These are phyloP conservation scores for Fagus sylvatica DNA, from an alignment of 306 rosid species.

Conservation along the genomic window DNA sequence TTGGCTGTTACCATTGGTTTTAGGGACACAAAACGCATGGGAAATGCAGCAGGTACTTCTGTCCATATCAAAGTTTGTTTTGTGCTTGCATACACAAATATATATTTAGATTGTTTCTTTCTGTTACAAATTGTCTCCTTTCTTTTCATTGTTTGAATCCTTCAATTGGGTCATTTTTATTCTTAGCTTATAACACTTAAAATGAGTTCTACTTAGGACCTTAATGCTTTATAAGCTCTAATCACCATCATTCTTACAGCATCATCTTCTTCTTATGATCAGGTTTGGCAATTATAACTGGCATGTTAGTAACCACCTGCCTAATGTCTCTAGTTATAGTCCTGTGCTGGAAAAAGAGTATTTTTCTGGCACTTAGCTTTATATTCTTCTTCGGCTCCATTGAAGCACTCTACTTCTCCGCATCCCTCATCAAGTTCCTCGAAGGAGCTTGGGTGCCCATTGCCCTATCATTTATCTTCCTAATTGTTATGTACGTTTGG, in stretches of 20 bases:
- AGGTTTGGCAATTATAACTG: slow-evolving; percentile 98
- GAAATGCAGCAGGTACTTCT: slow-evolving; percentile 88
- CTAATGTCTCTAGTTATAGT: slow-evolving; percentile 94
- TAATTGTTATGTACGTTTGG: slow-evolving; percentile 84
- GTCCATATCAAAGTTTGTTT: slow-evolving; percentile 9
- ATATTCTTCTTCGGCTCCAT: slow-evolving; percentile 86
- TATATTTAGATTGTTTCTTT: neutral
- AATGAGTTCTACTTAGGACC: neutral
- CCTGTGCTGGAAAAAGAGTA: slow-evolving; percentile 82
- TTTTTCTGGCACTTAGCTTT: slow-evolving; percentile 67
- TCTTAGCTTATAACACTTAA: neutral
- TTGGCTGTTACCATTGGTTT: slow-evolving; percentile 83
- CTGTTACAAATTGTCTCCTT: neutral
- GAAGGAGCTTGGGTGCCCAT: slow-evolving; percentile 99
- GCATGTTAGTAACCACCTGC: slow-evolving; percentile 93
- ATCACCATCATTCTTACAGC: neutral
- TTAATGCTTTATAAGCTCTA: slow-evolving; percentile 4
- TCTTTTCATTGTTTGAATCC: neutral
- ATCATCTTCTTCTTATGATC: slow-evolving; percentile 28
- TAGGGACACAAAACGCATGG: slow-evolving; percentile 95
- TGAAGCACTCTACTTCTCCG: slow-evolving; percentile 97
- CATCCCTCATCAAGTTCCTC: slow-evolving; percentile 89
- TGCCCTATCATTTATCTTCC: slow-evolving; percentile 88
- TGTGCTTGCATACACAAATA: neutral
- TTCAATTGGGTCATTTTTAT: neutral